A percentile compares a stretch with the other conserved stretches of the same genome.
Evolutionary conservation across 2,329 filamentous ascomycete species (phyloP).

Genomic region (Epichloe elymi): DNA sequence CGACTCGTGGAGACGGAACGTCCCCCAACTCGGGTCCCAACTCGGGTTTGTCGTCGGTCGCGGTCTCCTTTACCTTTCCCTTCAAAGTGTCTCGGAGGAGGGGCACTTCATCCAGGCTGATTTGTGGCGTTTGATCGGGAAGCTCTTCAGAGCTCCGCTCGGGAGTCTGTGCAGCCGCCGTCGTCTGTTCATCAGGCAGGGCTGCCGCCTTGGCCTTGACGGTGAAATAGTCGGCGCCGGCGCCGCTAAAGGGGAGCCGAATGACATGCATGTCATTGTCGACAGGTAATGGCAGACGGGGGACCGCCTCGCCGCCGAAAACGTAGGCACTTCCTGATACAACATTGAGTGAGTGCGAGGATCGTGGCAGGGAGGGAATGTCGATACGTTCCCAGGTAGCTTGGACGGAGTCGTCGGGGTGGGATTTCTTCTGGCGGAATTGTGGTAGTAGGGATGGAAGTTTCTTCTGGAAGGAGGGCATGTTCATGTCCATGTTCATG

Average conservation of each 20-base stretch:
- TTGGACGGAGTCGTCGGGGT: slow-evolving; percentile 10
- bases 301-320: slow-evolving; percentile 62
- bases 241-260: slow-evolving; percentile 43
- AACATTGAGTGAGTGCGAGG: slow-evolving; percentile 59
- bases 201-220: slow-evolving; percentile 36
- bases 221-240: slow-evolving; percentile 45
- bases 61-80: slow-evolving; percentile 28
- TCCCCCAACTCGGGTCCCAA: slow-evolving; percentile 19
- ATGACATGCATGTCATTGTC: slow-evolving; percentile 62
- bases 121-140: slow-evolving; percentile 12
- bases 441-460: slow-evolving; percentile 4
- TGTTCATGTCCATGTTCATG: slow-evolving; percentile 3
- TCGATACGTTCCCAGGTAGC: slow-evolving; percentile 49
- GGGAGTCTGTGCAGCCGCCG: slow-evolving; percentile 5
- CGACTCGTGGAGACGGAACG: slow-evolving; percentile 56
- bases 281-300: slow-evolving; percentile 43
- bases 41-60: slow-evolving; percentile 12
- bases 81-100: slow-evolving; percentile 19
- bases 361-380: slow-evolving; percentile 48
- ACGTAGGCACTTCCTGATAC: slow-evolving; percentile 45
- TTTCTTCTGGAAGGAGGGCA: slow-evolving; percentile 2
- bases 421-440: slow-evolving; percentile 23
- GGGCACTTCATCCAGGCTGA: slow-evolving; percentile 28
- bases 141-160: neutral
- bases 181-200: slow-evolving; percentile 2